phyloP scores from a whole-genome alignment of 345 rosid species.

The Psidium guajava region DNA sequence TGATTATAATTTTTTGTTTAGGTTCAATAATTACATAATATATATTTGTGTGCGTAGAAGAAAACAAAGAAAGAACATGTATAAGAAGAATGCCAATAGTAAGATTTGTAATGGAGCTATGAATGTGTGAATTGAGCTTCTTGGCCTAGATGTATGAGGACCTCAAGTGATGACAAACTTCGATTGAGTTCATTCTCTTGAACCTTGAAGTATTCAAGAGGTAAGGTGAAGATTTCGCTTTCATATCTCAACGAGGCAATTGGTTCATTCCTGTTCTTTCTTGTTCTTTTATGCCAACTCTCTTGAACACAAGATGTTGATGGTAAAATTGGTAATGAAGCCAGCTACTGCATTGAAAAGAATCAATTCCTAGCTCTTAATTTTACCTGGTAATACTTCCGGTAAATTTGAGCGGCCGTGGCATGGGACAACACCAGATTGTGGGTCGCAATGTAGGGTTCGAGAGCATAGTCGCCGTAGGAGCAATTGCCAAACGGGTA shows the following conservation, averaged over 20 bases:
- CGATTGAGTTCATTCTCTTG: neutral
- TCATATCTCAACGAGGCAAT: neutral
- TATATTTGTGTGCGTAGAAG: neutral
- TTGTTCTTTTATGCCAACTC: neutral
- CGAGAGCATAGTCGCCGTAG: constrained; percentile 32
- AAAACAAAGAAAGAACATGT: neutral
- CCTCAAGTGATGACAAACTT: neutral
- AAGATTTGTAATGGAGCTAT: neutral
- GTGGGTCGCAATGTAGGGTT: constrained; percentile 51
- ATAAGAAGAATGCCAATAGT: neutral
- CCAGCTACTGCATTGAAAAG: neutral
- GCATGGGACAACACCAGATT: constrained; percentile 32
- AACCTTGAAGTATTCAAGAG: neutral
- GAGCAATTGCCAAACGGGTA: constrained; percentile 34
- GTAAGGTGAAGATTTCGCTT: neutral
- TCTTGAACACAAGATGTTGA: neutral
- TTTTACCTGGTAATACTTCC: constrained; percentile 13
- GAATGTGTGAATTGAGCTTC: neutral
- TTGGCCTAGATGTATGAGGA: neutral
- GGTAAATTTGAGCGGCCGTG: constrained; percentile 11
- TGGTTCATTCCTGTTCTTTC: neutral
- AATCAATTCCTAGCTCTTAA: neutral
- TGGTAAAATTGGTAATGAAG: neutral
- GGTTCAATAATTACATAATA: neutral
- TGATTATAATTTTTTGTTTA: neutral